Evolutionary conservation across 352 stramenopile genomes (phyloP).

Genomic region (Phytopythium boreale): DNA sequence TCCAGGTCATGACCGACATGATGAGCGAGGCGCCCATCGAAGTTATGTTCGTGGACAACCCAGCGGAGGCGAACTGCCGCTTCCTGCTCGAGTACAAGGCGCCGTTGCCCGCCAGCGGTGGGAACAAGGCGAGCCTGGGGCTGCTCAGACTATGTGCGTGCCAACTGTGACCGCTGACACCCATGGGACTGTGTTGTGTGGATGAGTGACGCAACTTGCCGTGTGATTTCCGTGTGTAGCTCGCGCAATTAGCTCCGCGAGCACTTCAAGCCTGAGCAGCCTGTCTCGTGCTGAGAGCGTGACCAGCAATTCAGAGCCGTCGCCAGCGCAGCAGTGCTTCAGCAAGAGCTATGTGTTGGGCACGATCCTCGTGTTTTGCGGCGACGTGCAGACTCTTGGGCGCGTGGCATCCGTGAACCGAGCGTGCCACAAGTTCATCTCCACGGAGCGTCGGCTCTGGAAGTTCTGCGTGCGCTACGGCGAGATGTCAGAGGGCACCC

Average conservation of each 20-base stretch:
- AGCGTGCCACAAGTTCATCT: constrained; percentile 55
- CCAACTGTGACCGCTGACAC: neutral
- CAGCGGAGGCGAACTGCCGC: constrained; percentile 30
- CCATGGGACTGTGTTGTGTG: neutral
- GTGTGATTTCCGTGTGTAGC: neutral
- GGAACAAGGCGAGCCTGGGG: constrained; percentile 25
- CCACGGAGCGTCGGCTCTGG: constrained; percentile 58
- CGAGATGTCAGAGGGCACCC: constrained; percentile 44
- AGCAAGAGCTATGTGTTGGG: constrained; percentile 63
- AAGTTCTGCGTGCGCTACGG: constrained; percentile 85
- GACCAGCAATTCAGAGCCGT: constrained; percentile 4
- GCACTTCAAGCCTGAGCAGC: constrained; percentile 16
- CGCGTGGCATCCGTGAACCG: constrained; percentile 54
- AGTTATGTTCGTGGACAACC: constrained; percentile 46
- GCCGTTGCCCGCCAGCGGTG: constrained; percentile 6
- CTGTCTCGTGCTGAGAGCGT: constrained; percentile 12
- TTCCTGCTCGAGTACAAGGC: constrained; percentile 67
- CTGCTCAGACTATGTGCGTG: constrained; percentile 49
- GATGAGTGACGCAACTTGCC: neutral
- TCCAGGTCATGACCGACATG: constrained; percentile 73
- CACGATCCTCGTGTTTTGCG: constrained; percentile 70
- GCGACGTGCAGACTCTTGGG: constrained; percentile 46
- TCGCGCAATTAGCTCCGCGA: constrained; percentile 9
- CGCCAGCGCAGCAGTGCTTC: constrained; percentile 42
- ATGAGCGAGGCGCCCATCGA: constrained; percentile 58